A percentile compares a stretch with the other conserved stretches of the same genome.
Evolutionary conservation across 345 rosid species (phyloP).

Genomic region (Xanthoceras sorbifolium): DNA sequence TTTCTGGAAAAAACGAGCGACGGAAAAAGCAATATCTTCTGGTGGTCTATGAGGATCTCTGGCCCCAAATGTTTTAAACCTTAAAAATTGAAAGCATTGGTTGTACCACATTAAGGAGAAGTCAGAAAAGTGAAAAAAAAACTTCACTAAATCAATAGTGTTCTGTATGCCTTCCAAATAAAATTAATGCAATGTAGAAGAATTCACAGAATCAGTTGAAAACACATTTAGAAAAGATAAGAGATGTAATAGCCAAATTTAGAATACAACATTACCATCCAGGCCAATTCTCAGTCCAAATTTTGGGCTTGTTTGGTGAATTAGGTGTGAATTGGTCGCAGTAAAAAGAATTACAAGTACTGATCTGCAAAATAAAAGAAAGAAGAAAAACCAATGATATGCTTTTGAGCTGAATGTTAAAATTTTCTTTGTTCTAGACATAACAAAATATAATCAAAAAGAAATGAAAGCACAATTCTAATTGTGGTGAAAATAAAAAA

Average conservation of each 20-base stretch:
- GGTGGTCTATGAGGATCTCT: conserved; percentile 91
- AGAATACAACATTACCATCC: conserved; percentile 73
- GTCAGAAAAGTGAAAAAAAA: conserved; percentile 9
- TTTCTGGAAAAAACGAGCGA: conserved; percentile 90
- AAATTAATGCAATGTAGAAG: not conserved
- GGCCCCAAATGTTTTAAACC: conserved; percentile 93
- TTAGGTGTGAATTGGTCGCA: conserved; percentile 82
- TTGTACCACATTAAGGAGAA: conserved; percentile 11
- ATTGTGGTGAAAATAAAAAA: not conserved
- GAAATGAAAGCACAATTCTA: not conserved
- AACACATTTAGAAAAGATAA: not conserved
- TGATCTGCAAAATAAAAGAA: conserved; percentile 50
- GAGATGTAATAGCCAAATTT: not conserved
- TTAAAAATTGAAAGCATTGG: conserved; percentile 19
- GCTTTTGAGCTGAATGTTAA: not conserved
- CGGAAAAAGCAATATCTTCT: conserved; percentile 85
- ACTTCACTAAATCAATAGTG: not conserved
- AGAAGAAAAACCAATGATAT: not conserved
- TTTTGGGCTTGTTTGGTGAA: conserved; percentile 81
- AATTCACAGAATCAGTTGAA: not conserved
- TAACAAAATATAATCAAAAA: not conserved
- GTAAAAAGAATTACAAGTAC: conserved; percentile 83
- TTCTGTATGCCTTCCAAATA: not conserved
- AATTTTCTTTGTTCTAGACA: not conserved
- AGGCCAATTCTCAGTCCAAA: conserved; percentile 99